A percentile compares a stretch with the other conserved stretches of the same genome.
Evolutionary conservation across 169 alveolate species (phyloP).

Genomic region (Eimeria tenella): DNA sequence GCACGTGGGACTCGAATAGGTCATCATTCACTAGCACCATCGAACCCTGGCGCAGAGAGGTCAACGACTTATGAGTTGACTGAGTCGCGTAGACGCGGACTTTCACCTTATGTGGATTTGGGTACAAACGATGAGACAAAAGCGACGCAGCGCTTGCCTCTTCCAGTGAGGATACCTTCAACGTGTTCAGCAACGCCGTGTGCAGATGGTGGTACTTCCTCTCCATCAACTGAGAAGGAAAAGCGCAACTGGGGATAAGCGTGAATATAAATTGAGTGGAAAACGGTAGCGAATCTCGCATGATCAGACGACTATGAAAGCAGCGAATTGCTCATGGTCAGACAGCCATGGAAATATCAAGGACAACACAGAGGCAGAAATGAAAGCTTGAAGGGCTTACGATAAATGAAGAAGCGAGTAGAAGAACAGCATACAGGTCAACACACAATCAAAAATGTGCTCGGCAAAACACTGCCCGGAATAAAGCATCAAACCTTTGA

Average conservation of each 20-base stretch:
- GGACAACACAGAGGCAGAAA: not conserved
- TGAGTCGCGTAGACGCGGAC: constrained; percentile 87
- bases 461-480: no score
- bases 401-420: no score
- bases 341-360: not conserved
- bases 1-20: constrained; percentile 82
- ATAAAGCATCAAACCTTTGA: no score
- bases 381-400: not conserved
- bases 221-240: constrained; percentile 66
- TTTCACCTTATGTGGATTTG: constrained; percentile 78
- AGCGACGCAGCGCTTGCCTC: constrained; percentile 75
- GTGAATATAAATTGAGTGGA: not conserved
- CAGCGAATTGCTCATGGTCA: not conserved
- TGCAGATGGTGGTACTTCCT: constrained; percentile 79
- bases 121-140: constrained; percentile 80
- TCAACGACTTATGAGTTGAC: constrained; percentile 83
- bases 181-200: constrained; percentile 72
- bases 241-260: not conserved
- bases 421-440: no score
- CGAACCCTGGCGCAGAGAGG: constrained; percentile 85
- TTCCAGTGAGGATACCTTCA: constrained; percentile 78
- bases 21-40: constrained; percentile 84
- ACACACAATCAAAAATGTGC: no score
- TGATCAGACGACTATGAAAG: not conserved
- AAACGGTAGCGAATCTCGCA: no score